phyloP scores from a whole-genome alignment of 306 rosid genomes.

The Biancaea sappan region DNA sequence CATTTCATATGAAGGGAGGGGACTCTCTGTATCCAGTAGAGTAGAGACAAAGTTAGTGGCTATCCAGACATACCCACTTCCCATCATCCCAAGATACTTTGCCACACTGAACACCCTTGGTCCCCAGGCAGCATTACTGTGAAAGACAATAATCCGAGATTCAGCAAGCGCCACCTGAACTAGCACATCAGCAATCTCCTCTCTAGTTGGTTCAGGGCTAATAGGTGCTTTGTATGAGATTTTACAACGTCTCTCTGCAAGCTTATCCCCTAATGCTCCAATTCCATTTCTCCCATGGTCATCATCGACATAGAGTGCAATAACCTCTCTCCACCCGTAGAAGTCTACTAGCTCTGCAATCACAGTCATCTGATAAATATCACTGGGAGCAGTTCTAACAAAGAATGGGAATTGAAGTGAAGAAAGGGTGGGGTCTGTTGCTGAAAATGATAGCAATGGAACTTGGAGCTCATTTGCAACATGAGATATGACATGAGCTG shows the following conservation, averaged over 20 bases:
- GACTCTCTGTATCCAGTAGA: conserved; percentile 52
- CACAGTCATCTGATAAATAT: conserved; percentile 85
- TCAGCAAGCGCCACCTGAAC: conserved; percentile 77
- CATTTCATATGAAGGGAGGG: conserved; percentile 46
- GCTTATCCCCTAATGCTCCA: conserved; percentile 70
- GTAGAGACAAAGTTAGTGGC: conserved; percentile 72
- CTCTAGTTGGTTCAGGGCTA: conserved; percentile 49
- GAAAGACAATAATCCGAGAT: conserved; percentile 83
- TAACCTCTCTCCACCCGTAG: conserved; percentile 85
- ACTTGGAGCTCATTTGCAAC: conserved; percentile 89
- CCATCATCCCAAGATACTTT: conserved; percentile 79
- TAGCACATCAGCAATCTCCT: conserved; percentile 68
- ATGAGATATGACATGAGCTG: conserved; percentile 88
- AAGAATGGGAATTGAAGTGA: conserved; percentile 93
- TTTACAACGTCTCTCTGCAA: conserved; percentile 81
- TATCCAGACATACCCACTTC: conserved; percentile 90
- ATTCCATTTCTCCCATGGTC: conserved; percentile 95
- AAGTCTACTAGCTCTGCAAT: conserved; percentile 71
- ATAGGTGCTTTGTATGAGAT: conserved; percentile 85
- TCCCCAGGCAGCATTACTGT: conserved; percentile 58
- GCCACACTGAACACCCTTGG: conserved; percentile 67
- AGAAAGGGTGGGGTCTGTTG: conserved; percentile 86
- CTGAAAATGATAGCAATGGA: conserved; percentile 80
- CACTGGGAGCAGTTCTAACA: conserved; percentile 71
- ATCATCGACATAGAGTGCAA: conserved; percentile 84